A percentile compares a stretch with the other conserved stretches of the same genome.
Evolutionary conservation across 2,329 filamentous ascomycete genomes (phyloP).

Genomic region (Fusarium armeniacum): DNA sequence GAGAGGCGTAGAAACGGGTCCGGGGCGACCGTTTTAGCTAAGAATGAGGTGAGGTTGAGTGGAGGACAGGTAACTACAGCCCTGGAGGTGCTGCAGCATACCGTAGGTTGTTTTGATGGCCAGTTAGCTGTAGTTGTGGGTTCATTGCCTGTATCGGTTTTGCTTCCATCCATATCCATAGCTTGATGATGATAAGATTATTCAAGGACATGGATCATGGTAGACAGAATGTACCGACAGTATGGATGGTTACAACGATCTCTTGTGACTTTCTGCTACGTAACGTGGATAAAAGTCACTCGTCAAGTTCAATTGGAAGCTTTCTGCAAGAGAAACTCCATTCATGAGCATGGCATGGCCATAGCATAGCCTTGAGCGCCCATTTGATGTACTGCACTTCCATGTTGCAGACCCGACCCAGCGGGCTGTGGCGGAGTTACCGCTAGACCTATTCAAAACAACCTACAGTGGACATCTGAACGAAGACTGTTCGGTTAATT

Average conservation of each 20-base stretch:
- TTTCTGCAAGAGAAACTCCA: slow-evolving; percentile 14
- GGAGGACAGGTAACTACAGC: slow-evolving; percentile 19
- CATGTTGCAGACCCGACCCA: neutral
- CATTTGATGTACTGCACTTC: slow-evolving; percentile 1
- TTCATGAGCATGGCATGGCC: slow-evolving; percentile 18
- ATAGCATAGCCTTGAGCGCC: slow-evolving; percentile 6
- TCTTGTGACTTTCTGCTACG: slow-evolving; percentile 18
- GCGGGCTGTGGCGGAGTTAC: slow-evolving; percentile 35
- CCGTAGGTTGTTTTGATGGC: neutral
- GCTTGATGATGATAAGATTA: slow-evolving; percentile 4
- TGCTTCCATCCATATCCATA: neutral
- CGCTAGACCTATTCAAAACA: slow-evolving; percentile 22
- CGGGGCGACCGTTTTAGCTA: slow-evolving; percentile 40
- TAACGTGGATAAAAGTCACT: slow-evolving; percentile 13
- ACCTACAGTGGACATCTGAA: slow-evolving; percentile 22
- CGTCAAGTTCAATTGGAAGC: slow-evolving; percentile 30
- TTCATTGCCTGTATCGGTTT: neutral
- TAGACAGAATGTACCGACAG: slow-evolving; percentile 15
- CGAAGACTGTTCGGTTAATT: slow-evolving; percentile 24
- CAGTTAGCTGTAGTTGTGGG: slow-evolving; percentile 3
- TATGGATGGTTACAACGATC: slow-evolving; percentile 29
- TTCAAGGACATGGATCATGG: slow-evolving; percentile 24
- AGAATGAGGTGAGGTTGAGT: slow-evolving; percentile 40
- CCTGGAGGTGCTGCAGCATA: slow-evolving; percentile 14
- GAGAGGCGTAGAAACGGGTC: slow-evolving; percentile 23